These are phyloP conservation scores for Spergularia azorica DNA, from an alignment of 179 eudicot genomes.

Conservation along the genomic window DNA sequence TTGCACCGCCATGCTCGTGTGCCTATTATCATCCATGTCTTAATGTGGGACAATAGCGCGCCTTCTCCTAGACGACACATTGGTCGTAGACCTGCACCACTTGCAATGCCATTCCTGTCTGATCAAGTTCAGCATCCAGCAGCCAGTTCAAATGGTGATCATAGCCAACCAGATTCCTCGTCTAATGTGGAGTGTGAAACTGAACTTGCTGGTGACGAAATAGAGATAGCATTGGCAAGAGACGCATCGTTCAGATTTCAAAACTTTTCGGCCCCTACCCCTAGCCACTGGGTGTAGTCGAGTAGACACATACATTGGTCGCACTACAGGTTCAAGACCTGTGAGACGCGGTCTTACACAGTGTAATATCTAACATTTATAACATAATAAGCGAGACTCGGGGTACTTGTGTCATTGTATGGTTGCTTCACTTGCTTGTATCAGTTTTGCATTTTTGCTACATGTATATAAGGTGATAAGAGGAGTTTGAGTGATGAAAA, in stretches of 20 bases:
- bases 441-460: no score
- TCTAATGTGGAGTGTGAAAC: slow-evolving; percentile 26
- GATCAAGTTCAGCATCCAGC: slow-evolving; percentile 20
- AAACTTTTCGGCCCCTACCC: slow-evolving; percentile 41
- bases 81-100: slow-evolving; percentile 31
- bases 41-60: slow-evolving; percentile 48
- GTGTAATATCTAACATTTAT: no score
- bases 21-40: slow-evolving; percentile 59
- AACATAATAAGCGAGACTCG: no score
- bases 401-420: no score
- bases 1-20: slow-evolving; percentile 69
- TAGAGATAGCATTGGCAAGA: slow-evolving; percentile 38
- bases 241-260: slow-evolving; percentile 78
- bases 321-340: no score
- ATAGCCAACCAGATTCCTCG: slow-evolving; percentile 28
- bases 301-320: no score
- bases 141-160: slow-evolving; percentile 30
- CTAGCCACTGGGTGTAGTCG: slow-evolving; percentile 51
- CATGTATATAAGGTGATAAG: no score
- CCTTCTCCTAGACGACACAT: slow-evolving; percentile 32
- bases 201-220: slow-evolving; percentile 19
- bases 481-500: no score
- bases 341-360: no score
- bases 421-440: no score
- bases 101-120: slow-evolving; percentile 29